A percentile compares a stretch with the other conserved stretches of the same genome.
These are phyloP conservation scores for Lepidium campestre DNA, from an alignment of 441 rosid species.

Conservation along the genomic window DNA sequence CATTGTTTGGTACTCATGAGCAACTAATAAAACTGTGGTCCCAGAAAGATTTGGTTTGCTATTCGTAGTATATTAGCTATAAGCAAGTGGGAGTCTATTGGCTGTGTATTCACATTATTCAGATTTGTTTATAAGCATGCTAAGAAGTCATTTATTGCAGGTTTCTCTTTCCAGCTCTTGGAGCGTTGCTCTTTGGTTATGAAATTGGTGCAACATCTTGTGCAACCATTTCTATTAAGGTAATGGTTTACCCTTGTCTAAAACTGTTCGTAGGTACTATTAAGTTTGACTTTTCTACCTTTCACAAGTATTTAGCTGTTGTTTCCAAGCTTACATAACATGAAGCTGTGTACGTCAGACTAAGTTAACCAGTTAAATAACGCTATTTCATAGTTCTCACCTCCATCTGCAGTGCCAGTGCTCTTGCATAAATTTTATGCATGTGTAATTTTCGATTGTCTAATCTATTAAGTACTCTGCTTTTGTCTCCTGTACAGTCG, in stretches of 20 bases:
- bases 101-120: not conserved
- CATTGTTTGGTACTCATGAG: constrained; percentile 2
- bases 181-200: constrained; percentile 86
- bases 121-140: constrained; percentile 4
- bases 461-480: constrained; percentile 10
- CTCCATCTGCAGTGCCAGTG: not conserved
- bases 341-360: not conserved
- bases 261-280: not conserved
- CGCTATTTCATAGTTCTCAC: not conserved
- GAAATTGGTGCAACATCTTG: constrained; percentile 96
- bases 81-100: constrained; percentile 5
- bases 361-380: not conserved
- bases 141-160: constrained; percentile 40
- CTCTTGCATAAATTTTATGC: not conserved
- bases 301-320: not conserved
- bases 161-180: constrained; percentile 94
- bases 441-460: not conserved
- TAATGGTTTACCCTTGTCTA: constrained; percentile 22
- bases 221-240: constrained; percentile 79
- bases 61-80: not conserved
- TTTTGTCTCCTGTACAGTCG: constrained; percentile 52
- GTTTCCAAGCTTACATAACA: not conserved
- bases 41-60: not conserved
- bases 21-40: not conserved
- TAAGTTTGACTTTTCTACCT: not conserved